Conservation (phyloP, 2,329 filamentous ascomycete genomes). For the Phaeosphaeriaceae sp. region DNA sequence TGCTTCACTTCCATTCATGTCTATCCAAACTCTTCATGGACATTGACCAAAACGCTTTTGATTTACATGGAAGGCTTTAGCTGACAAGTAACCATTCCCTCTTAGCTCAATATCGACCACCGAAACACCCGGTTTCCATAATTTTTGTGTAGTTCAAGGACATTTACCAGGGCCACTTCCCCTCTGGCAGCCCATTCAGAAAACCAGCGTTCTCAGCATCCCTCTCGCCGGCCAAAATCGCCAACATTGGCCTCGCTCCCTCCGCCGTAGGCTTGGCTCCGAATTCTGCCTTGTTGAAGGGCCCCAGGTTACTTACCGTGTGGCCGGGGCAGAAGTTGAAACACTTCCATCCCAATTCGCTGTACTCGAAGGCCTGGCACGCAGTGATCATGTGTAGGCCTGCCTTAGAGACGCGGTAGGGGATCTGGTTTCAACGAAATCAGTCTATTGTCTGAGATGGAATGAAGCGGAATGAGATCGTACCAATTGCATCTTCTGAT, state of each 20-base stretch:
- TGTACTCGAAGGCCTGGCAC: constrained; percentile 35
- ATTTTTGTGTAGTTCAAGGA: no score
- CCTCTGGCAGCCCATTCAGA: constrained; percentile 17
- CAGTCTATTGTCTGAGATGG: no score
- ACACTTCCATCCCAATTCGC: constrained; percentile 38
- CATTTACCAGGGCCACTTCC: constrained; percentile 21
- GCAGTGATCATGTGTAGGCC: constrained; percentile 49
- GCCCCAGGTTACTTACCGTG: constrained; percentile 24
- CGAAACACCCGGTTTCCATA: no score
- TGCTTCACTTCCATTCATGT: no score
- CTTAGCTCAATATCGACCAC: no score
- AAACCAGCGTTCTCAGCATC: constrained; percentile 37
- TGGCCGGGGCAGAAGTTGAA: constrained; percentile 47
- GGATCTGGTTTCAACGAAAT: not conserved
- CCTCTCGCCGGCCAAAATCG: constrained; percentile 42
- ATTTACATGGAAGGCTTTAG: no score
- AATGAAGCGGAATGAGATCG: not conserved
- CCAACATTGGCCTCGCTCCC: constrained; percentile 40
- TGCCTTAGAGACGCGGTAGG: constrained; percentile 45
- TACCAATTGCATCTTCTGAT: constrained; percentile 21
- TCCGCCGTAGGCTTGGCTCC: constrained; percentile 43
- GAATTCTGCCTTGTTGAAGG: constrained; percentile 16
- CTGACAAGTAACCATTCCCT: no score
- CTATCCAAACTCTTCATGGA: no score
- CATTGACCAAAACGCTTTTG: no score